Evolutionary conservation across 2,329 filamentous ascomycete species (phyloP).

Genomic region (Coccinonectria pachysandricola): DNA sequence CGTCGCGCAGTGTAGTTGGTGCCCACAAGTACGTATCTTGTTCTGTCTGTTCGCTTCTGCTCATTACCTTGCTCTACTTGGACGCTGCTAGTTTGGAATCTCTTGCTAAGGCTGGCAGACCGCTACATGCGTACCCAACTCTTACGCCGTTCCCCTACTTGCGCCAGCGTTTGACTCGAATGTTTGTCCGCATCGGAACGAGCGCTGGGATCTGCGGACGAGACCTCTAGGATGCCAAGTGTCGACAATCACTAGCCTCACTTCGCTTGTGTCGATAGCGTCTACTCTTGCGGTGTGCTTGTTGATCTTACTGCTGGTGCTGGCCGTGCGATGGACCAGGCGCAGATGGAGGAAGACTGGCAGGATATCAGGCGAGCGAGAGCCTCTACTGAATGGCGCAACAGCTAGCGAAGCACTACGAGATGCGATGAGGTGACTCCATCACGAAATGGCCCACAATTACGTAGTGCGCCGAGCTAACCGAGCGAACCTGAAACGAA

Average conservation of each 20-base stretch:
- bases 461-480: too few species aligned
- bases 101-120: conserved; percentile 26
- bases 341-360: too few species aligned
- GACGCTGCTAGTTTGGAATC: neutral
- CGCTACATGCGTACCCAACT: conserved; percentile 44
- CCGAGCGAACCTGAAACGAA: too few species aligned
- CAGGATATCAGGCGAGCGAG: too few species aligned
- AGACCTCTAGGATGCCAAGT: conserved; percentile 26
- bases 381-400: too few species aligned
- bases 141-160: conserved; percentile 32
- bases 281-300: conserved; percentile 19
- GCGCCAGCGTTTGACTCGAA: conserved; percentile 39
- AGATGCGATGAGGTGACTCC: neutral
- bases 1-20: conserved; percentile 38
- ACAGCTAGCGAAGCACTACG: too few species aligned
- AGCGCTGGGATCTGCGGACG: conserved; percentile 29
- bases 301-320: conserved; percentile 13
- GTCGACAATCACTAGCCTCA: conserved; percentile 25
- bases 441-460: too few species aligned
- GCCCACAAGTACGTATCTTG: conserved; percentile 42
- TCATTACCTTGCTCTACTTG: neutral
- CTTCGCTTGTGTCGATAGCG: conserved; percentile 17
- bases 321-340: conserved; percentile 13
- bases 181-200: conserved; percentile 41
- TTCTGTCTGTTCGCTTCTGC: conserved; percentile 2